Percentiles rank a stretch among this genome's conserved stretches.
These are phyloP conservation scores for Phtheirospermum japonicum DNA, from an alignment of 257 asterid genomes.

Conservation along the genomic window DNA sequence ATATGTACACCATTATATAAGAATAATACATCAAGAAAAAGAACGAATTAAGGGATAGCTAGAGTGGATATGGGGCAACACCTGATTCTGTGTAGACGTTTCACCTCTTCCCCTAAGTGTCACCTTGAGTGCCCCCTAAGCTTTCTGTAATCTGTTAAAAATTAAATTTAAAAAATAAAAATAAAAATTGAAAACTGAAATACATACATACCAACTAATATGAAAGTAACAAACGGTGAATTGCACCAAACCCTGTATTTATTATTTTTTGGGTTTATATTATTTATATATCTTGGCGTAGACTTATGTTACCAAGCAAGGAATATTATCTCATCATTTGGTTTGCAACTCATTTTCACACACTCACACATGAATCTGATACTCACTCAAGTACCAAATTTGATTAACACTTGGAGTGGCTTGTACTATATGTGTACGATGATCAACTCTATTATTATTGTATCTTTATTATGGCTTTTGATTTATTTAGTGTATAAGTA, in stretches of 20 bases:
- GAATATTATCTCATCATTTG: constrained; percentile 17
- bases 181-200: neutral
- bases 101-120: neutral
- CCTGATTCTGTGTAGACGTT: constrained; percentile 12
- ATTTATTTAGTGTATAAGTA: no score
- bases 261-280: no score
- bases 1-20: no score
- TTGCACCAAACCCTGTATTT: no score
- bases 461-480: no score
- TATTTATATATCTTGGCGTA: constrained; percentile 35
- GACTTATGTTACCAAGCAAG: constrained; percentile 32
- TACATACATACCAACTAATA: constrained; percentile 57
- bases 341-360: constrained; percentile 20
- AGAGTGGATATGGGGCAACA: constrained; percentile 7
- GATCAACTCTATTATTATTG: no score
- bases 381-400: constrained; percentile 7
- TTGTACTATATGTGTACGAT: neutral
- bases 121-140: neutral
- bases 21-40: neutral
- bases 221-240: no score
- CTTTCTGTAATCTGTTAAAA: neutral
- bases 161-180: neutral
- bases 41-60: neutral
- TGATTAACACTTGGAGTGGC: neutral
- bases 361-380: constrained; percentile 12